These are phyloP conservation scores for Noccaea bulbosa DNA, from an alignment of 345 rosid genomes.

Conservation along the genomic window DNA sequence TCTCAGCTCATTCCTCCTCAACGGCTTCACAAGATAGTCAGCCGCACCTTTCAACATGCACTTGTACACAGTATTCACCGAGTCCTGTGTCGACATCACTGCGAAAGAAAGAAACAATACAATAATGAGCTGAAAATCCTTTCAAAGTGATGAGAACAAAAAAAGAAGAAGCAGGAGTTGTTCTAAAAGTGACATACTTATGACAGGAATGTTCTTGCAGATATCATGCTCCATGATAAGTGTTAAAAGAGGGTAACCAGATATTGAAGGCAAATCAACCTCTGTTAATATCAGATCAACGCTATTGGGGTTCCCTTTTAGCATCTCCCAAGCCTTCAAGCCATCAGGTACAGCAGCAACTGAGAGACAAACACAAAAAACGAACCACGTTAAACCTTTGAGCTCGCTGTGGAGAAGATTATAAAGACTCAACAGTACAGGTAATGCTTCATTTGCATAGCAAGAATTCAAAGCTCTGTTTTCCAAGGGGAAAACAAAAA, in stretches of 20 bases:
- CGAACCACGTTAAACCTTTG: conserved; percentile 6
- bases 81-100: conserved; percentile 97
- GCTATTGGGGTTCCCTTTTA: conserved; percentile 62
- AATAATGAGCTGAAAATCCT: neutral
- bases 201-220: conserved; percentile 93
- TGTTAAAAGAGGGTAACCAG: conserved; percentile 85
- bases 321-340: conserved; percentile 92
- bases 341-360: conserved; percentile 90
- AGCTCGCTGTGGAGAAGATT: conserved; percentile 12
- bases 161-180: neutral
- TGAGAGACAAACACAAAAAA: conserved; percentile 34
- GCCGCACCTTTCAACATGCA: conserved; percentile 96
- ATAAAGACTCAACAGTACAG: neutral
- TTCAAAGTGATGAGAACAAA: neutral
- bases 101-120: conserved; percentile 36
- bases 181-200: conserved; percentile 57
- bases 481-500: no score
- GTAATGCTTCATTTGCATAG: neutral
- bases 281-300: conserved; percentile 87
- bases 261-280: conserved; percentile 85
- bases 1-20: conserved; percentile 89
- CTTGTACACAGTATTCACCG: conserved; percentile 80
- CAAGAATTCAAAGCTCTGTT: neutral
- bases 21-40: conserved; percentile 93
- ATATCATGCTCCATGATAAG: conserved; percentile 87